These are phyloP conservation scores for Didymellaceae sp. DNA, from an alignment of 2,329 filamentous ascomycete species.

Conservation along the genomic window DNA sequence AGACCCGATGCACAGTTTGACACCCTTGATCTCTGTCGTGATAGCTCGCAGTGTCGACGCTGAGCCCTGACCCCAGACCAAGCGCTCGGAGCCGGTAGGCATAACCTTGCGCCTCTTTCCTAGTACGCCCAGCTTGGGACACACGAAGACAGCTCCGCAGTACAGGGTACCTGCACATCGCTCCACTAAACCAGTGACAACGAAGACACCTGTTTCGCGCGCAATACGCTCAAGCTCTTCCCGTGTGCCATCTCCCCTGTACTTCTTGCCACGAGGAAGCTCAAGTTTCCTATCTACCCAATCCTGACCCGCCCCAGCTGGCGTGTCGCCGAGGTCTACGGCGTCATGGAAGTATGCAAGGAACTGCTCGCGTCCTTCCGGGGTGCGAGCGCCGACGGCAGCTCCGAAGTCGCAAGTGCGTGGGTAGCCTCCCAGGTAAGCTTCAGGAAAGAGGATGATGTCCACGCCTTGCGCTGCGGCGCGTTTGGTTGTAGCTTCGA, in stretches of 20 bases:
- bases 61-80: conserved; percentile 88
- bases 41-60: conserved; percentile 80
- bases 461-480: conserved; percentile 69
- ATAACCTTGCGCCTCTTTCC: conserved; percentile 93
- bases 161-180: conserved; percentile 82
- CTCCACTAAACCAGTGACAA: conserved; percentile 82
- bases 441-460: conserved; percentile 88
- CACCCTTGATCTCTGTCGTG: conserved; percentile 77
- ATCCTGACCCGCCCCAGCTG: conserved; percentile 69
- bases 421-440: conserved; percentile 90
- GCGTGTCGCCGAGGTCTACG: conserved; percentile 84
- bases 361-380: conserved; percentile 79
- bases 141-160: conserved; percentile 82
- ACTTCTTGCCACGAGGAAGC: conserved; percentile 54
- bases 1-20: conserved; percentile 79
- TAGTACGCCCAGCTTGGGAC: conserved; percentile 72
- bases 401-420: conserved; percentile 80
- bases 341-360: conserved; percentile 78
- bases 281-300: conserved; percentile 72
- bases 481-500: conserved; percentile 66
- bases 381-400: conserved; percentile 71
- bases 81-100: conserved; percentile 83
- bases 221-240: conserved; percentile 81
- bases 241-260: conserved; percentile 75
- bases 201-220: conserved; percentile 77